phyloP scores from a whole-genome alignment of 2,329 filamentous ascomycete genomes.

The Diaporthe sp. region DNA sequence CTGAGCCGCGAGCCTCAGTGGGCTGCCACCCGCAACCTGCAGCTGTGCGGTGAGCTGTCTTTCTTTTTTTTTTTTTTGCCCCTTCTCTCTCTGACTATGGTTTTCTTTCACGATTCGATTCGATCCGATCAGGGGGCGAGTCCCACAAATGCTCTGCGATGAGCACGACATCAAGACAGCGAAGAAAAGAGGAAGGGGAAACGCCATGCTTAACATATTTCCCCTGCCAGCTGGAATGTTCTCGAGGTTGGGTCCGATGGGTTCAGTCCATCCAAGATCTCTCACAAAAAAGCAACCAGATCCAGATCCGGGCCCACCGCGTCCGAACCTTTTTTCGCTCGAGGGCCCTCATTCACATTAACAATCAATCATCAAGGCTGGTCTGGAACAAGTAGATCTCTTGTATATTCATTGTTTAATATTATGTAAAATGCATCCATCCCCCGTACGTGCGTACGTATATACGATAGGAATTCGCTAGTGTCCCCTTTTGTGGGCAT shows the following conservation, averaged over 20 bases:
- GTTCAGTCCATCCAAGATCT: constrained; percentile 12
- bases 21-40: constrained; percentile 23
- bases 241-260: not conserved
- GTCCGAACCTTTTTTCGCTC: not conserved
- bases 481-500: not conserved
- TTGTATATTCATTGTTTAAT: not conserved
- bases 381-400: not conserved
- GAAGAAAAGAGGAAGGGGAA: not conserved
- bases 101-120: not conserved
- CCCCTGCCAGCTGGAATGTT: not conserved
- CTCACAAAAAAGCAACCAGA: constrained; percentile 3
- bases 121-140: not conserved
- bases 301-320: constrained; percentile 6
- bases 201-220: not conserved
- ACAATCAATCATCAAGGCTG: not conserved
- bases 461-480: constrained; percentile 3
- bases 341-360: not conserved
- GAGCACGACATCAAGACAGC: not conserved
- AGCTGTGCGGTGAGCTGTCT: constrained; percentile 37
- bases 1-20: constrained; percentile 13
- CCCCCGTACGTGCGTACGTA: not conserved
- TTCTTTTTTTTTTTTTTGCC: too few species aligned
- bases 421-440: constrained; percentile 7
- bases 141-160: not conserved
- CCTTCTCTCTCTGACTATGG: too few species aligned